phyloP scores from a whole-genome alignment of 1,139 yeast genomes.

The Magnusiomyces sp. region DNA sequence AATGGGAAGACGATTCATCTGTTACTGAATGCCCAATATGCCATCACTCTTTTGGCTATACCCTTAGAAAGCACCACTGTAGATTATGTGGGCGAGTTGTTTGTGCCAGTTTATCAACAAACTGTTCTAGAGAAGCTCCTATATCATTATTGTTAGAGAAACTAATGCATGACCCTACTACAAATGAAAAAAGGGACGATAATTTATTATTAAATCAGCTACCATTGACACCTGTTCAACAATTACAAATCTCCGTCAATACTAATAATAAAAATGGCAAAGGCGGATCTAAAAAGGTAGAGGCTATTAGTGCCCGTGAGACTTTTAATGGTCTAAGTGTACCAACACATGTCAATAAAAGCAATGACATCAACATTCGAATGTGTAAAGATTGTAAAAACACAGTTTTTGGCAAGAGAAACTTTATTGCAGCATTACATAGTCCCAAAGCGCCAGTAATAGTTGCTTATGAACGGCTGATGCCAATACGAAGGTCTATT shows the following conservation, averaged over 20 bases:
- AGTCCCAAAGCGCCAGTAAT: constrained; percentile 20
- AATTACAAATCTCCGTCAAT: too few relatives aligned
- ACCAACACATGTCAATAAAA: constrained; percentile 19
- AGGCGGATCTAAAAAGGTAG: too few relatives aligned
- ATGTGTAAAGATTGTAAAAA: constrained; percentile 66
- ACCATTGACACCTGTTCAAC: too few relatives aligned
- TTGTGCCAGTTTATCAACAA: constrained; percentile 55
- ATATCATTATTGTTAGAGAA: constrained; percentile 40
- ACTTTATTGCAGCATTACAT: constrained; percentile 38
- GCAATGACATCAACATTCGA: constrained; percentile 36
- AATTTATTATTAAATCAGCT: too few relatives aligned
- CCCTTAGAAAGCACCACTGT: constrained; percentile 78
- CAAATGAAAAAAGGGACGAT: too few relatives aligned
- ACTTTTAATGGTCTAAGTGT: too few relatives aligned
- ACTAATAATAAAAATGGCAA: too few relatives aligned
- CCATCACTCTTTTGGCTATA: constrained; percentile 44
- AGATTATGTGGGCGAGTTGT: constrained; percentile 75
- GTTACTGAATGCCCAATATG: constrained; percentile 60
- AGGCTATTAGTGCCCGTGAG: too few relatives aligned
- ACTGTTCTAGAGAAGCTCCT: constrained; percentile 71
- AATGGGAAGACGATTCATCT: constrained; percentile 58
- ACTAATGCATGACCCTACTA: too few relatives aligned
- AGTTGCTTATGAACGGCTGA: constrained; percentile 18
- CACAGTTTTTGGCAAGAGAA: constrained; percentile 48
- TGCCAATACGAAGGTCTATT: constrained; percentile 26